A percentile compares a stretch with the other conserved stretches of the same genome.
These are phyloP conservation scores for Linum tenue DNA, from an alignment of 345 rosid genomes.

Conservation along the genomic window DNA sequence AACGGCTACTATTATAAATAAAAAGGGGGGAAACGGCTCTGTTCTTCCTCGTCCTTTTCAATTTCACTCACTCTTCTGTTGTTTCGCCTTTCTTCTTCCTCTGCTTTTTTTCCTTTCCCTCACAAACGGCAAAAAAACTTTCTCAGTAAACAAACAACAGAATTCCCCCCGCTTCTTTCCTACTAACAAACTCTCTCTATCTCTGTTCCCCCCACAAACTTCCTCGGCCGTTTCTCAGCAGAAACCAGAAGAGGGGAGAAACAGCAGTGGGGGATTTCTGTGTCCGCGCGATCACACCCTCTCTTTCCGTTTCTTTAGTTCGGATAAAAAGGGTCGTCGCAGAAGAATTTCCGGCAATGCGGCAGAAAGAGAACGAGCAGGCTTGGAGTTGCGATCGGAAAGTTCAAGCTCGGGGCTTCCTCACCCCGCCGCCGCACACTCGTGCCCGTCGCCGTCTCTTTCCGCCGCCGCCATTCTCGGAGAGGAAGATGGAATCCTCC, in stretches of 20 bases:
- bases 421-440: constrained; percentile 35
- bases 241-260: neutral
- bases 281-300: neutral
- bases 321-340: neutral
- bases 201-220: neutral
- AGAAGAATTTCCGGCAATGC: neutral
- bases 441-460: neutral
- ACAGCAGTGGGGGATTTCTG: neutral
- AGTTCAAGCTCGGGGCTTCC: constrained; percentile 28
- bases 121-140: neutral
- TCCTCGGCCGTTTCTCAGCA: neutral
- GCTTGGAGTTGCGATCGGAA: constrained; percentile 11
- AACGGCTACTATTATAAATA: too few relatives aligned
- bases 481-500: constrained; percentile 31
- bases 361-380: neutral
- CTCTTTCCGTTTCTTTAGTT: neutral
- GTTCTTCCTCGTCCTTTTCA: too few relatives aligned
- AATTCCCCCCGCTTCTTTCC: neutral
- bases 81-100: neutral
- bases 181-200: neutral
- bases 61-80: too few relatives aligned
- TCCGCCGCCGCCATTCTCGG: constrained; percentile 28
- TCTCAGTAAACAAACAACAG: neutral
- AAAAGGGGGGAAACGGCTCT: too few relatives aligned
- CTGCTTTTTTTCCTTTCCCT: neutral